A percentile compares a stretch with the other conserved stretches of the same genome.
Conservation (phyloP, 169 alveolate genomes). For the Plasmodium inui region DNA sequence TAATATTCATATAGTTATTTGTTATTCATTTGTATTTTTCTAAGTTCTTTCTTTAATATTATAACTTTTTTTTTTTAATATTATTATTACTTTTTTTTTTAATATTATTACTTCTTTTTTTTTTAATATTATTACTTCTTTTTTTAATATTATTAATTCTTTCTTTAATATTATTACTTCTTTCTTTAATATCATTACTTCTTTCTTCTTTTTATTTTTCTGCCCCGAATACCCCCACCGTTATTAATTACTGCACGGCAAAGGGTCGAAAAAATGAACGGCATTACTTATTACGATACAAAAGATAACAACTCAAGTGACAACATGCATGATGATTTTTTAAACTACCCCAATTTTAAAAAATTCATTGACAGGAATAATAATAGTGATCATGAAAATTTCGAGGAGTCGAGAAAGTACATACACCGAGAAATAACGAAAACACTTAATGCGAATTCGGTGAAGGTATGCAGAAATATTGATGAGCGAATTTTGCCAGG, state of each 20-base stretch:
- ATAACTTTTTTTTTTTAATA: not conserved
- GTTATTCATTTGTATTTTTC: not conserved
- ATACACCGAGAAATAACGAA: slow-evolving; percentile 69
- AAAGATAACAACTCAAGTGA: slow-evolving; percentile 21
- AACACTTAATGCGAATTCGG: slow-evolving; percentile 66
- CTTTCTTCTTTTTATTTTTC: not conserved
- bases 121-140: too few relatives aligned
- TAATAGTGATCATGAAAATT: slow-evolving; percentile 36
- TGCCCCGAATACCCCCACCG: not conserved
- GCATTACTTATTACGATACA: slow-evolving; percentile 1
- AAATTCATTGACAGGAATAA: slow-evolving; percentile 40
- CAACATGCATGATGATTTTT: slow-evolving; percentile 57
- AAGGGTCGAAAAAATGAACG: slow-evolving; percentile 32
- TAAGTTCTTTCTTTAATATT: not conserved
- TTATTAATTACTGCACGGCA: not conserved
- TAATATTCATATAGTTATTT: not conserved
- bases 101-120: too few relatives aligned
- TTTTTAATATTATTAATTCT: too few relatives aligned
- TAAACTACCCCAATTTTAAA: slow-evolving; percentile 54
- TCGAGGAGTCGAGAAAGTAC: slow-evolving; percentile 73
- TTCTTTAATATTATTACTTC: too few relatives aligned
- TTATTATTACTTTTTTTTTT: not conserved
- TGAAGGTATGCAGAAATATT: slow-evolving; percentile 6
- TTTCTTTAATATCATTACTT: too few relatives aligned
- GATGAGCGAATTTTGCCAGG: slow-evolving; percentile 9